Percentiles rank a stretch among this genome's conserved stretches.
phyloP scores from a whole-genome alignment of 106 monocot species.

The Posidonia australis region DNA sequence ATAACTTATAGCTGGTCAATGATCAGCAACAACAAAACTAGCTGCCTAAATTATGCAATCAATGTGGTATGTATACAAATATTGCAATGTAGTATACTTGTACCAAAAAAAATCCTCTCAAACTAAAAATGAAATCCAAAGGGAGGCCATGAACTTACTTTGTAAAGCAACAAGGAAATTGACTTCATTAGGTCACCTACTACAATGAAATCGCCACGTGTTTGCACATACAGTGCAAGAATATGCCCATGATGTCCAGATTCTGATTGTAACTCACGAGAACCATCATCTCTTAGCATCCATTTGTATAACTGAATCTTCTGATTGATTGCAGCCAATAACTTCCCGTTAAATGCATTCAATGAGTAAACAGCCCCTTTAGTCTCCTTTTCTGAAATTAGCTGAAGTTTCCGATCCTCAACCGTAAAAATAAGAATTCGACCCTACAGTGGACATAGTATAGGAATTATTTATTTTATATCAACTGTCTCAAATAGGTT shows the following conservation, averaged over 20 bases:
- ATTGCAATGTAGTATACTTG: too few species aligned
- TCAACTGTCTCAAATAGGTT: not conserved
- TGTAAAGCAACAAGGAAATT: constrained; percentile 81
- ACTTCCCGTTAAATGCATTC: constrained; percentile 92
- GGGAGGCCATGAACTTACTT: constrained; percentile 27
- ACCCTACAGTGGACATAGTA: constrained; percentile 32
- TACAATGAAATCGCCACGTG: constrained; percentile 95
- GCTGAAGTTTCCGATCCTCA: constrained; percentile 87
- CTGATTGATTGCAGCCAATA: constrained; percentile 93
- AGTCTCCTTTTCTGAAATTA: constrained; percentile 94
- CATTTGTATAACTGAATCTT: constrained; percentile 94
- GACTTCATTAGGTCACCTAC: constrained; percentile 99
- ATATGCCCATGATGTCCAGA: constrained; percentile 98
- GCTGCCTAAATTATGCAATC: too few species aligned
- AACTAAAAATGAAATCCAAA: not conserved
- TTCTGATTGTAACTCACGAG: constrained; percentile 84
- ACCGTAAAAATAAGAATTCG: constrained; percentile 91
- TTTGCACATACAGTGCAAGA: constrained; percentile 85
- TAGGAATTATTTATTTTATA: not conserved
- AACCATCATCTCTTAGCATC: constrained; percentile 80
- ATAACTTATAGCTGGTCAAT: too few species aligned
- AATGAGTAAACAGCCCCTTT: constrained; percentile 95
- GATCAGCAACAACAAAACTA: too few species aligned
- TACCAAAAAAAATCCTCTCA: not conserved
- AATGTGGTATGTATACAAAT: too few species aligned